Conservation (phyloP, 2,329 filamentous ascomycete genomes). For the Aplosporella prunicola region DNA sequence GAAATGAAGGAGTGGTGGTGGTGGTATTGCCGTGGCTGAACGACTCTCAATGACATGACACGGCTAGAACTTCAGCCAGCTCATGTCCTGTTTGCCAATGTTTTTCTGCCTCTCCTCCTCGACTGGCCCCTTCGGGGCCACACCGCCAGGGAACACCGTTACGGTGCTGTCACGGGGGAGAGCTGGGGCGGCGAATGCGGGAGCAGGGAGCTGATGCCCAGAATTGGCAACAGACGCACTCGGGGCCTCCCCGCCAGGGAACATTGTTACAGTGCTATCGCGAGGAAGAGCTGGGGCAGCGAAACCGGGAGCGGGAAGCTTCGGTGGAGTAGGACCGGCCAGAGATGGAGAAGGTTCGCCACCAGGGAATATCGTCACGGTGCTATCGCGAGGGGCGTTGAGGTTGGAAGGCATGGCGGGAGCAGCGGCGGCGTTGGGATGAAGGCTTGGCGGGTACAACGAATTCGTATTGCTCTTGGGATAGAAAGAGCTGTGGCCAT, state of each 20-base stretch:
- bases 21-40: not conserved
- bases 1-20: not conserved
- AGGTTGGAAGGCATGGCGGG: conserved; percentile 30
- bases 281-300: too few relatives aligned
- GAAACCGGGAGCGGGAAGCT: too few relatives aligned
- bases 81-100: conserved; percentile 51
- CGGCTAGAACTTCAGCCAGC: conserved; percentile 60
- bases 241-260: too few relatives aligned
- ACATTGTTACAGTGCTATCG: too few relatives aligned
- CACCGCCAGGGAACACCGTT: conserved; percentile 29
- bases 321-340: too few relatives aligned
- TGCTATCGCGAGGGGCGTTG: conserved; percentile 24
- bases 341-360: conserved; percentile 19
- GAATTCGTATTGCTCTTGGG: conserved; percentile 35
- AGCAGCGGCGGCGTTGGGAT: conserved; percentile 15
- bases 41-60: not conserved
- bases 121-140: conserved; percentile 15
- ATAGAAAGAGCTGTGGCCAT: conserved; percentile 26
- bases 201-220: not conserved
- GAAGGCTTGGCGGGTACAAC: conserved; percentile 13
- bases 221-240: too few relatives aligned
- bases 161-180: conserved; percentile 22
- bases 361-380: conserved; percentile 28
- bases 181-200: not conserved
- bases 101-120: conserved; percentile 22